phyloP scores from a whole-genome alignment of 106 monocot species.

The Allium fistulosum region DNA sequence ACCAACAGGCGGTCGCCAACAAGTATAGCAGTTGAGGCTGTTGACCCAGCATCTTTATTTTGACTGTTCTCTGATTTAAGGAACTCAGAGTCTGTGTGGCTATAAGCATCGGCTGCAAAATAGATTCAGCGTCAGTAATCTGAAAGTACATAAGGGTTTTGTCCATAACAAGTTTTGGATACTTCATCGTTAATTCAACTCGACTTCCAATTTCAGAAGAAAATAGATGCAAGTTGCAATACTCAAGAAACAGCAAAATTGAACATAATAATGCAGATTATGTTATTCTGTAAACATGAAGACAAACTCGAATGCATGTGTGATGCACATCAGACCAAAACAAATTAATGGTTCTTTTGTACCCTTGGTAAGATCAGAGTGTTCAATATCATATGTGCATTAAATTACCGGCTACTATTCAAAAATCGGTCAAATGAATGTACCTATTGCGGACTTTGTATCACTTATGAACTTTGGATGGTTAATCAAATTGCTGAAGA shows the following conservation, averaged over 20 bases:
- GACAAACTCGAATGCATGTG: too few relatives aligned
- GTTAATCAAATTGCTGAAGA: slow-evolving; percentile 32
- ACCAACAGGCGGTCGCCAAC: slow-evolving; percentile 23
- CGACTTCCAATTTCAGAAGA: too few relatives aligned
- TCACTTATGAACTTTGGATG: slow-evolving; percentile 27
- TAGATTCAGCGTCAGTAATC: too few relatives aligned
- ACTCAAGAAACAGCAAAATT: too few relatives aligned
- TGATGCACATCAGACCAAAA: too few relatives aligned
- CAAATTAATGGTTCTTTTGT: neutral
- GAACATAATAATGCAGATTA: too few relatives aligned
- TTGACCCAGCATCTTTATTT: slow-evolving; percentile 23
- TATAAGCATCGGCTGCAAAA: slow-evolving; percentile 26
- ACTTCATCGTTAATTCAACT: too few relatives aligned
- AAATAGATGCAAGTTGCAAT: too few relatives aligned
- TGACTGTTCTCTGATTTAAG: slow-evolving; percentile 20
- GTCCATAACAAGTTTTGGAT: too few relatives aligned
- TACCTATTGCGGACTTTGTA: slow-evolving; percentile 35
- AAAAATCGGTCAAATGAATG: neutral
- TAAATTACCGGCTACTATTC: neutral
- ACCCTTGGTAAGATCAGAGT: neutral
- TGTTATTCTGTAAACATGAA: too few relatives aligned
- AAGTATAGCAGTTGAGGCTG: slow-evolving; percentile 33
- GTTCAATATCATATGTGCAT: neutral
- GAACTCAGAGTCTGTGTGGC: slow-evolving; percentile 22
- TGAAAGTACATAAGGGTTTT: too few relatives aligned